These are phyloP conservation scores for Eimeria acervulina DNA, from an alignment of 169 alveolate genomes.

Conservation along the genomic window DNA sequence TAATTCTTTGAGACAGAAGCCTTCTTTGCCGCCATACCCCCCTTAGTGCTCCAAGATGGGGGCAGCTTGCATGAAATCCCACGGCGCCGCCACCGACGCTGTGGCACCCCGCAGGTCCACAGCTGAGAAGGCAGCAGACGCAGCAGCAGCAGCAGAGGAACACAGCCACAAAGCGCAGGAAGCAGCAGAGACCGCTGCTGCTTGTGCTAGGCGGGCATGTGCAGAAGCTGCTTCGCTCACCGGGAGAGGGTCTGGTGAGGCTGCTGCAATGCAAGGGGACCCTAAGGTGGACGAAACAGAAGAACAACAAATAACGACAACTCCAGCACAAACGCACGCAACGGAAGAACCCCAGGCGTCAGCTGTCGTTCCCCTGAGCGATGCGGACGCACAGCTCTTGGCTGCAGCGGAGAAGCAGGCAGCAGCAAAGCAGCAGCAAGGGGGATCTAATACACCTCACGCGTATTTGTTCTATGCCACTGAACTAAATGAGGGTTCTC, in stretches of 20 bases:
- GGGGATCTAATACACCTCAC: background rate
- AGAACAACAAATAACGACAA: background rate
- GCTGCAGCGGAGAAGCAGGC: conserved; percentile 44
- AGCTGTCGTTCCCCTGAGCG: background rate
- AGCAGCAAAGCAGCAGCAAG: background rate
- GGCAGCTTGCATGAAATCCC: conserved; percentile 9
- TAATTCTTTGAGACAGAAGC: background rate
- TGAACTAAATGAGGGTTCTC: conserved; percentile 22
- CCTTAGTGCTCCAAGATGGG: background rate
- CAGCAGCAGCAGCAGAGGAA: background rate
- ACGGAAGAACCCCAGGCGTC: background rate
- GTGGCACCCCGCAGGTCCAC: background rate
- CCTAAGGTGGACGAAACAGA: background rate
- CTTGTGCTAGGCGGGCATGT: background rate
- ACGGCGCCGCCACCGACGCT: background rate
- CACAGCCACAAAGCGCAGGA: background rate
- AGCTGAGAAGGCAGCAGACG: background rate
- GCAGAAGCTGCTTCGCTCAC: background rate
- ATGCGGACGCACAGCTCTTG: background rate
- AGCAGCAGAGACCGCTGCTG: background rate
- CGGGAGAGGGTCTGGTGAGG: background rate
- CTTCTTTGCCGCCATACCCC: background rate
- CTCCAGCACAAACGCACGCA: background rate
- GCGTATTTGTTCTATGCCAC: conserved; percentile 49
- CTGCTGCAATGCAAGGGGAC: too few species aligned